Conservation (phyloP, 495 filamentous ascomycete genomes). For the Staphylotrichum longicolle region DNA sequence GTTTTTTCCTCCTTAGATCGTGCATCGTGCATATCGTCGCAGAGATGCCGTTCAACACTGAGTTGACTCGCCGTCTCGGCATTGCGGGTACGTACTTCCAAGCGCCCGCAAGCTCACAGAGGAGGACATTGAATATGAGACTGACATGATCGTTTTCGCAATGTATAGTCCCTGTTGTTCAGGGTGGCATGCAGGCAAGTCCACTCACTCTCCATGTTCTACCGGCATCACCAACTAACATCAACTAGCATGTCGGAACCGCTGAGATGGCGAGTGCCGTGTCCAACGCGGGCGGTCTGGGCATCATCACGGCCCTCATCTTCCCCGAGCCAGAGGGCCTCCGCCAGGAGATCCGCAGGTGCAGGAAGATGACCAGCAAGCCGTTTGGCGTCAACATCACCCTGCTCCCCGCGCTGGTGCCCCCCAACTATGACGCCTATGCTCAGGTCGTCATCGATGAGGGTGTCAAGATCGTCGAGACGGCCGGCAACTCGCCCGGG, state of each 20-base stretch:
- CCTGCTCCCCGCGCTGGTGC: slow-evolving; percentile 82
- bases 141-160: slow-evolving; percentile 30
- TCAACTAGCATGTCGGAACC: slow-evolving; percentile 57
- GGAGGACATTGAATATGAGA: slow-evolving; percentile 3
- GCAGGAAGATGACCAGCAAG: slow-evolving; percentile 76
- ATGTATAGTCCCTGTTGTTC: slow-evolving; percentile 80
- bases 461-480: slow-evolving; percentile 93
- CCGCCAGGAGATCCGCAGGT: slow-evolving; percentile 86
- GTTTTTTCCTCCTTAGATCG: no score
- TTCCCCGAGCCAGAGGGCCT: slow-evolving; percentile 92
- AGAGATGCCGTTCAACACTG: slow-evolving; percentile 88
- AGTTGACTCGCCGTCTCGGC: slow-evolving; percentile 82
- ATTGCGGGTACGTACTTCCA: slow-evolving; percentile 63
- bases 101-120: background rate
- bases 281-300: slow-evolving; percentile 91
- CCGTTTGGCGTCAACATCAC: slow-evolving; percentile 98
- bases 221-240: slow-evolving; percentile 20
- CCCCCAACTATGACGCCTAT: slow-evolving; percentile 90
- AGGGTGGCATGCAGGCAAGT: slow-evolving; percentile 74
- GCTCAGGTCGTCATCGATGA: slow-evolving; percentile 91
- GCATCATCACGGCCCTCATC: slow-evolving; percentile 91
- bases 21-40: background rate
- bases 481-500: slow-evolving; percentile 90
- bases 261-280: slow-evolving; percentile 92
- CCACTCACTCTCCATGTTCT: slow-evolving; percentile 31